phyloP scores from a whole-genome alignment of 2,329 filamentous ascomycete species.

The Fusarium sp. region DNA sequence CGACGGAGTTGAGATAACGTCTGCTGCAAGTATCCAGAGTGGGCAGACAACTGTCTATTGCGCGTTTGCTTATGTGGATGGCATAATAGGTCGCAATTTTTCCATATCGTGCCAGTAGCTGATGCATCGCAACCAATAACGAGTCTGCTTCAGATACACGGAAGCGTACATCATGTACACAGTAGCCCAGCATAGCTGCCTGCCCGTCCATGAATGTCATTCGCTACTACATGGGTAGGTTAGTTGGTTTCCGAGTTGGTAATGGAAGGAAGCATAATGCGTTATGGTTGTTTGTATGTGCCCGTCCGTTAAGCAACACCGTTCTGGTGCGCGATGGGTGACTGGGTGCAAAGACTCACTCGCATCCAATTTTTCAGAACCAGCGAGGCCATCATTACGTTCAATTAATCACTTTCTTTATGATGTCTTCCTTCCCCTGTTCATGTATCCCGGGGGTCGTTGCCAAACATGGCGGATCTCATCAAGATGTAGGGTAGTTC shows the following conservation, averaged over 20 bases:
- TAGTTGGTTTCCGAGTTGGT: background rate
- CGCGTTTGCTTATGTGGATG: background rate
- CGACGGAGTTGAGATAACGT: background rate
- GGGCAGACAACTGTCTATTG: background rate
- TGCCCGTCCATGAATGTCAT: background rate
- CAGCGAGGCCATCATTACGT: background rate
- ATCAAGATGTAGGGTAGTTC: background rate
- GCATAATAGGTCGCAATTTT: background rate
- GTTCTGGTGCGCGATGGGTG: background rate
- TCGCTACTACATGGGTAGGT: background rate
- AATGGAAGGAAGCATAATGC: background rate
- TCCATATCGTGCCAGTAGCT: background rate
- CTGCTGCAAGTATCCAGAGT: background rate
- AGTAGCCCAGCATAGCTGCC: background rate
- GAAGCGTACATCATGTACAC: background rate
- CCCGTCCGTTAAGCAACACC: background rate
- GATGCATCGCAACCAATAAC: background rate
- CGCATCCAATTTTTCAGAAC: background rate
- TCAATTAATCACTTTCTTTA: background rate
- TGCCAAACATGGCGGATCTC: too few species aligned
- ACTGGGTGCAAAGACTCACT: background rate
- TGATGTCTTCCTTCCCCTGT: too few species aligned
- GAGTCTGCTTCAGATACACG: background rate
- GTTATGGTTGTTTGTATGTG: background rate
- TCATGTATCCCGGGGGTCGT: too few species aligned